A percentile compares a stretch with the other conserved stretches of the same genome.
These are phyloP conservation scores for Hyaloscypha variabilis DNA, from an alignment of 495 filamentous ascomycete species.

Conservation along the genomic window DNA sequence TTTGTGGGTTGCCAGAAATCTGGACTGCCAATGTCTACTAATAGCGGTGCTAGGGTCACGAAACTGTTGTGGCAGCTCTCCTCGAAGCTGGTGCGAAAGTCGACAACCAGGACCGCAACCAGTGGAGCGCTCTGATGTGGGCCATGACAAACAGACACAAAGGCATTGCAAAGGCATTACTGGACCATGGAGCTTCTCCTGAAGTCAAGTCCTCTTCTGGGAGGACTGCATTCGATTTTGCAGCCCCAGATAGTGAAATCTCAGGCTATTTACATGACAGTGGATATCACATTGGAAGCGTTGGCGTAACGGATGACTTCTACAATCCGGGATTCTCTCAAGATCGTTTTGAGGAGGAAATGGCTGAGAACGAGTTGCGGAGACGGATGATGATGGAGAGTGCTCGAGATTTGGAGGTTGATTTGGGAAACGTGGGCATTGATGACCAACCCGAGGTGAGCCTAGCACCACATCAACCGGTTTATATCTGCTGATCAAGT, in stretches of 20 bases:
- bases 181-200: constrained; percentile 93
- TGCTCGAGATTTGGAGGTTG: constrained; percentile 94
- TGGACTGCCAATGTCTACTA: constrained; percentile 17
- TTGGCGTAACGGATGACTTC: constrained; percentile 90
- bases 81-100: constrained; percentile 88
- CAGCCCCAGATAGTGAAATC: constrained; percentile 92
- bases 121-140: constrained; percentile 99
- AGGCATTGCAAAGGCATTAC: constrained; percentile 84
- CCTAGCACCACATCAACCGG: constrained; percentile 11
- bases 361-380: constrained; percentile 95
- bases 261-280: constrained; percentile 92
- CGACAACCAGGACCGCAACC: constrained; percentile 91
- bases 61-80: constrained; percentile 82
- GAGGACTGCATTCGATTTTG: constrained; percentile 95
- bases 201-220: constrained; percentile 93
- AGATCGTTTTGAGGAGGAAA: constrained; percentile 93
- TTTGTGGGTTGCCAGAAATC: constrained; percentile 73
- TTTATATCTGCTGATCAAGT: constrained; percentile 30
- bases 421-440: constrained; percentile 91
- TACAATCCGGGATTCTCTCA: constrained; percentile 93
- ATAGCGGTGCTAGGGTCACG: constrained; percentile 68
- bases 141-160: constrained; percentile 99
- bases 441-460: constrained; percentile 93
- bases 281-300: constrained; percentile 86
- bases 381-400: constrained; percentile 99